Conservation (phyloP, 1,139 yeast genomes). For the Geotrichum bryndzae region DNA sequence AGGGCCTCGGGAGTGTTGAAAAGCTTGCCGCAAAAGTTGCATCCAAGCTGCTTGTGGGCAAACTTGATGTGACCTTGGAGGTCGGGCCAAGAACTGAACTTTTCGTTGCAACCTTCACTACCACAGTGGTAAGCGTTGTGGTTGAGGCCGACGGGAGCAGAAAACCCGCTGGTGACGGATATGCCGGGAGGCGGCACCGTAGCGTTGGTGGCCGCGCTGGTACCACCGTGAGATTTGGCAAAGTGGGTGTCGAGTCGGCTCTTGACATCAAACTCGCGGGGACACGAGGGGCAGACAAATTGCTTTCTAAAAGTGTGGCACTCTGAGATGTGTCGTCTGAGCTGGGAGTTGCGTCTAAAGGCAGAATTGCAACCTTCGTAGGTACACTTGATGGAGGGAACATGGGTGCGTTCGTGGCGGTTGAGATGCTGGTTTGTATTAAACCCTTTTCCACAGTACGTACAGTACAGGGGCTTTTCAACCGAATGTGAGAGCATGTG, state of each 20-base stretch:
- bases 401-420: constrained; percentile 76
- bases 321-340: constrained; percentile 63
- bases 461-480: constrained; percentile 69
- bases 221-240: constrained; percentile 29
- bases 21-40: constrained; percentile 62
- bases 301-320: constrained; percentile 43
- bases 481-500: constrained; percentile 56
- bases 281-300: constrained; percentile 31
- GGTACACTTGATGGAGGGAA: constrained; percentile 59
- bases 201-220: constrained; percentile 1
- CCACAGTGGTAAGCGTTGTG: constrained; percentile 42
- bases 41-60: constrained; percentile 65
- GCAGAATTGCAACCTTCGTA: constrained; percentile 57
- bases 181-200: constrained; percentile 2
- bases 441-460: constrained; percentile 76
- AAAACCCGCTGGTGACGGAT: constrained; percentile 1
- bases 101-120: constrained; percentile 54
- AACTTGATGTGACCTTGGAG: constrained; percentile 65
- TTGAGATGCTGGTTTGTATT: constrained; percentile 74
- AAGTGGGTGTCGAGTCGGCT: constrained; percentile 34
- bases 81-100: constrained; percentile 71
- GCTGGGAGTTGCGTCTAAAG: constrained; percentile 72
- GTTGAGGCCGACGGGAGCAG: background rate
- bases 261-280: constrained; percentile 34
- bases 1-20: constrained; percentile 34